phyloP scores from a whole-genome alignment of 805 yeast genomes.

The Priceomyces haplophilus region DNA sequence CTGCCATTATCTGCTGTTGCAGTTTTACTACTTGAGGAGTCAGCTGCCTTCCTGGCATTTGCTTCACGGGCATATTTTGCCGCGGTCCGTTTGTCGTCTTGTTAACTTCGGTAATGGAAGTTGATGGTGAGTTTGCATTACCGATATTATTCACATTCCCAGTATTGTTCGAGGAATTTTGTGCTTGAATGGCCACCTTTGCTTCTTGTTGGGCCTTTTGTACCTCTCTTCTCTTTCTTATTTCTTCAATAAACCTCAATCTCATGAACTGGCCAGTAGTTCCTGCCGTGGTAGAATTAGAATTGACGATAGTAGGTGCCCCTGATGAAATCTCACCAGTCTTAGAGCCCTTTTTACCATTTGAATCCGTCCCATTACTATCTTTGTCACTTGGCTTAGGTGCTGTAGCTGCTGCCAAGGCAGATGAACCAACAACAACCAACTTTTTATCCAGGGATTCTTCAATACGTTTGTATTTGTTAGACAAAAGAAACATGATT shows the following conservation, averaged over 20 bases:
- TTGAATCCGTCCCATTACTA: constrained; percentile 29
- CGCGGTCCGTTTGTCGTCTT: constrained; percentile 8
- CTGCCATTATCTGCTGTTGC: constrained; percentile 14
- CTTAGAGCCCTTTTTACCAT: constrained; percentile 19
- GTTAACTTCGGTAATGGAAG: constrained; percentile 2
- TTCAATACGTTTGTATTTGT: constrained; percentile 36
- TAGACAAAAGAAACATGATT: constrained; percentile 59
- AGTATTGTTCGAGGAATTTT: constrained; percentile 3
- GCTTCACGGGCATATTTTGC: constrained; percentile 14
- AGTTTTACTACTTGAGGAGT: constrained; percentile 9
- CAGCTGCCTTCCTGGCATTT: constrained; percentile 12
- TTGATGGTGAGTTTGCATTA: constrained; percentile 1
- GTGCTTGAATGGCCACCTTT: constrained; percentile 36
- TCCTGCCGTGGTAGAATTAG: constrained; percentile 14
- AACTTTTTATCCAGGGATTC: constrained; percentile 38
- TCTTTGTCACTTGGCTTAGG: constrained; percentile 20
- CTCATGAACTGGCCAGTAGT: constrained; percentile 74
- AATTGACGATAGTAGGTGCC: constrained; percentile 10
- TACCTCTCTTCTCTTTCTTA: constrained; percentile 60
- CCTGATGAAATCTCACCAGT: constrained; percentile 6
- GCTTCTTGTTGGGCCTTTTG: constrained; percentile 43
- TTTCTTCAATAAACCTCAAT: constrained; percentile 82
- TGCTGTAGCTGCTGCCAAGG: constrained; percentile 19
- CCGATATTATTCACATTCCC: constrained; percentile 6
- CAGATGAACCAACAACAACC: constrained; percentile 34